A percentile compares a stretch with the other conserved stretches of the same genome.
These are phyloP conservation scores for Atkinsonella texensis DNA, from an alignment of 2,329 filamentous ascomycete genomes.

Conservation along the genomic window DNA sequence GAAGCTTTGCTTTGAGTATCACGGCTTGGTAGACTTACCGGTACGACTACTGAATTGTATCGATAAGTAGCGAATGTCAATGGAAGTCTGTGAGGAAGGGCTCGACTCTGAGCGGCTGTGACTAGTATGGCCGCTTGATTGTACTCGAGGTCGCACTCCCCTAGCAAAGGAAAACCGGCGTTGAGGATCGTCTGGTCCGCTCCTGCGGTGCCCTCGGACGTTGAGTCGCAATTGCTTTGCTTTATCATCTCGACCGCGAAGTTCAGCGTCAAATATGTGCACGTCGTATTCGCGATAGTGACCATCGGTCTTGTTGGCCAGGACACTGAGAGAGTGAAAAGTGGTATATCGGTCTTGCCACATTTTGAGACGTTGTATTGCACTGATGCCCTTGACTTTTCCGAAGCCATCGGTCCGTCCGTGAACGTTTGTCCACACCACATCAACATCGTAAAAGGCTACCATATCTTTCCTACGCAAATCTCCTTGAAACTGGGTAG, in stretches of 20 bases:
- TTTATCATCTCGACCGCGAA: constrained; percentile 33
- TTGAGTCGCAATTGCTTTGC: constrained; percentile 32
- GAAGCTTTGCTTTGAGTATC: background rate
- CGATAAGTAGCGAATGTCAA: constrained; percentile 36
- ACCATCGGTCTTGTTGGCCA: constrained; percentile 33
- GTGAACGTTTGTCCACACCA: constrained; percentile 39
- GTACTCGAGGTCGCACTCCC: constrained; percentile 27
- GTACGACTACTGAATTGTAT: constrained; percentile 37
- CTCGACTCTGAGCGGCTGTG: constrained; percentile 12
- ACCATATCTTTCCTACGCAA: constrained; percentile 34
- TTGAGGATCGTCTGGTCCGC: constrained; percentile 25
- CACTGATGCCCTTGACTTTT: constrained; percentile 36
- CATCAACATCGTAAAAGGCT: constrained; percentile 40
- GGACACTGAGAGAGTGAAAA: constrained; percentile 34
- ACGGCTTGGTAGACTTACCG: constrained; percentile 22
- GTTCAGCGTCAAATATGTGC: constrained; percentile 33
- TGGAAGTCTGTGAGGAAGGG: constrained; percentile 12
- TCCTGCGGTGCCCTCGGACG: constrained; percentile 28
- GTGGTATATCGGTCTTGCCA: constrained; percentile 37
- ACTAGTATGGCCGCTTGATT: constrained; percentile 16
- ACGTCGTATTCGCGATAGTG: constrained; percentile 37
- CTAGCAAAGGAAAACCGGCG: constrained; percentile 32
- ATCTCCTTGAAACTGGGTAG: constrained; percentile 37
- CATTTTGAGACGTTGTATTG: constrained; percentile 39
- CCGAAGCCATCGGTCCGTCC: constrained; percentile 37